Percentiles rank a stretch among this genome's conserved stretches.
Conservation (phyloP, 1,284 basidiomycete species). For the Rhodotorula sp. region DNA sequence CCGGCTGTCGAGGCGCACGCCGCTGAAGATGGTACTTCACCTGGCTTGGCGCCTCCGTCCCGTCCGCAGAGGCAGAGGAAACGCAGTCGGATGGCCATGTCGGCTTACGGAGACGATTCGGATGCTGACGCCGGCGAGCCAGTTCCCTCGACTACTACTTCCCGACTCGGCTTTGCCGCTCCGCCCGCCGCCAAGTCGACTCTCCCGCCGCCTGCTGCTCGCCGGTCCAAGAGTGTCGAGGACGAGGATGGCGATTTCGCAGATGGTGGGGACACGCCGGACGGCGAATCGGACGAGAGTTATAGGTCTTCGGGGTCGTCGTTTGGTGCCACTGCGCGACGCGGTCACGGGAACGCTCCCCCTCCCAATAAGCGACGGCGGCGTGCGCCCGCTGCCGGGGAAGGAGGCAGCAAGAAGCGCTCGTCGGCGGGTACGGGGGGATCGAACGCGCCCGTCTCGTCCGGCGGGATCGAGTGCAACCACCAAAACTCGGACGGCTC, state of each 20-base stretch:
- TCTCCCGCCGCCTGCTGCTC: not conserved
- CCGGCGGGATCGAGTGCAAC: slow-evolving; percentile 29
- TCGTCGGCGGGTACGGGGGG: not conserved
- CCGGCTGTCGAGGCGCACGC: not conserved
- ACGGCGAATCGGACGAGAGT: slow-evolving; percentile 21
- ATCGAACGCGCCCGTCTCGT: not conserved
- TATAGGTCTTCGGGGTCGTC: slow-evolving; percentile 21
- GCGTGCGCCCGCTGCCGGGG: not conserved
- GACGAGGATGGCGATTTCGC: not conserved
- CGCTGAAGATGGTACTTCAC: not conserved
- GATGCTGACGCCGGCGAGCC: slow-evolving; percentile 7
- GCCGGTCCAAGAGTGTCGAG: not conserved
- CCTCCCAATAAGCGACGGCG: slow-evolving; percentile 20
- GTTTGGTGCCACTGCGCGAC: not conserved
- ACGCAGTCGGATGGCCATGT: slow-evolving; percentile 18
- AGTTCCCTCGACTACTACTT: not conserved
- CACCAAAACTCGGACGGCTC: slow-evolving; percentile 18
- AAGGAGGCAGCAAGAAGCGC: not conserved
- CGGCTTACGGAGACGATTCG: slow-evolving; percentile 6
- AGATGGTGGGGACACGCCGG: too few species aligned
- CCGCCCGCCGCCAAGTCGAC: not conserved
- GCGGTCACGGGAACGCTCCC: not conserved
- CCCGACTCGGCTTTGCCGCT: not conserved
- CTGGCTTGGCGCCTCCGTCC: not conserved
- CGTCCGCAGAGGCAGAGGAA: slow-evolving; percentile 18